Evolutionary conservation across 768 basidiomycete genomes (phyloP), one percentile per base, ranked within the genome.

Genomic region (Tremella fuciformis): DNA sequence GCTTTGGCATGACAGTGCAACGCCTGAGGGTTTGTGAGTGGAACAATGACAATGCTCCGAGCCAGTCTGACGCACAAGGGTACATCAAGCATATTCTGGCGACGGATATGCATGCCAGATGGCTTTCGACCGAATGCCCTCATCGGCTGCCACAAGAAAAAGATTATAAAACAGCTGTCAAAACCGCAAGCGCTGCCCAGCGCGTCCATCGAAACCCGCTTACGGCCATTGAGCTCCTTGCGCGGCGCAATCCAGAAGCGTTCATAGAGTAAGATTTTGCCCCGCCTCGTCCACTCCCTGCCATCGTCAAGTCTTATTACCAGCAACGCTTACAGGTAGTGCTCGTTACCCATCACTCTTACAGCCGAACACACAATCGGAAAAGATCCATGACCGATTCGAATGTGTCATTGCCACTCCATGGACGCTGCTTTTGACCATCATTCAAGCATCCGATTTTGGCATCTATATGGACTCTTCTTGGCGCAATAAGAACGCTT

Each of bases 401-500:
- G 39, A 41, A 41, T 41, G 39, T 41, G 39, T 41, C 39, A 41
- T 41, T 41, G 39, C 39, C 39, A 11, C 39, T 41, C 39, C 13
- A 11, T 41, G 11, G 11, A 18, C 39, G 11, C 39, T 11, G 18
- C 11, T 41, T 18, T 41, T 11, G 13, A 18, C 39, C 39, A 41
- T 41, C 39, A 11, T 41, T 11, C 39, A 41, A 41, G 39, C n/a
- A n/a, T n/a, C n/a, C n/a, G n/a, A n/a, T n/a, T n/a, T n/a, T n/a
- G 58, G 58, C 15, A 29, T 54, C 3, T 54, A 50, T 21, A 60
- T 60, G 58, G 58, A 60, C 37, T 41, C 58, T 16, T 60, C 58
- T 11, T 60, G 58, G 58, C 40, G 58, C 3, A 60, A 60, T 29
- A 60, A 60, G 47, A 60, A 60, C 24, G 53, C 58, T 7, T 55